phyloP scores from a whole-genome alignment of 768 basidiomycete genomes.

The Tricholoma hemisulphureum region DNA sequence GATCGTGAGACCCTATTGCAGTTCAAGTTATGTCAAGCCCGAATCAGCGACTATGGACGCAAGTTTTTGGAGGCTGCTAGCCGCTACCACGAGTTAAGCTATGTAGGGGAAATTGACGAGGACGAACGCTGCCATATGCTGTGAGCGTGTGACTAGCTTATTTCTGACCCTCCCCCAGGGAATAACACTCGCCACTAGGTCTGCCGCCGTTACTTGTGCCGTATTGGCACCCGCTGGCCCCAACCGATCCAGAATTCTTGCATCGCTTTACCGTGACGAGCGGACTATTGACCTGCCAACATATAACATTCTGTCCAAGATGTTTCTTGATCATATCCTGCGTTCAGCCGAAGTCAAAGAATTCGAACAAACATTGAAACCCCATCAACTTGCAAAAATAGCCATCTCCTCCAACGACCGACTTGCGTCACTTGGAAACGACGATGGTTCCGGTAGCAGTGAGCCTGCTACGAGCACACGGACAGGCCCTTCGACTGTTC shows the following conservation, averaged over 20 bases:
- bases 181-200: conserved; percentile 39
- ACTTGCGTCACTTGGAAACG: conserved; percentile 64
- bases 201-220: conserved; percentile 92
- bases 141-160: conserved; percentile 47
- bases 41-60: conserved; percentile 88
- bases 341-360: conserved; percentile 85
- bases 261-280: conserved; percentile 92
- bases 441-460: conserved; percentile 47
- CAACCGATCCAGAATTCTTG: conserved; percentile 88
- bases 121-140: conserved; percentile 89
- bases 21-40: conserved; percentile 92
- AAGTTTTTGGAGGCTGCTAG: conserved; percentile 94
- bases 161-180: conserved; percentile 4
- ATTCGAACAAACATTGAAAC: conserved; percentile 83
- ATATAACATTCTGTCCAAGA: conserved; percentile 91
- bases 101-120: conserved; percentile 88
- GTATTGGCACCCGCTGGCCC: conserved; percentile 97
- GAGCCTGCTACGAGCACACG: conserved; percentile 69
- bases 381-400: conserved; percentile 94
- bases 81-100: conserved; percentile 93
- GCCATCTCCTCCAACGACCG: conserved; percentile 81
- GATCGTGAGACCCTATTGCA: conserved; percentile 79
- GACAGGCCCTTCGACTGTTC: conserved; percentile 90
- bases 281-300: conserved; percentile 76
- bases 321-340: conserved; percentile 98